Conservation (phyloP, 345 rosid species). For the Hypericum androsaemum region DNA sequence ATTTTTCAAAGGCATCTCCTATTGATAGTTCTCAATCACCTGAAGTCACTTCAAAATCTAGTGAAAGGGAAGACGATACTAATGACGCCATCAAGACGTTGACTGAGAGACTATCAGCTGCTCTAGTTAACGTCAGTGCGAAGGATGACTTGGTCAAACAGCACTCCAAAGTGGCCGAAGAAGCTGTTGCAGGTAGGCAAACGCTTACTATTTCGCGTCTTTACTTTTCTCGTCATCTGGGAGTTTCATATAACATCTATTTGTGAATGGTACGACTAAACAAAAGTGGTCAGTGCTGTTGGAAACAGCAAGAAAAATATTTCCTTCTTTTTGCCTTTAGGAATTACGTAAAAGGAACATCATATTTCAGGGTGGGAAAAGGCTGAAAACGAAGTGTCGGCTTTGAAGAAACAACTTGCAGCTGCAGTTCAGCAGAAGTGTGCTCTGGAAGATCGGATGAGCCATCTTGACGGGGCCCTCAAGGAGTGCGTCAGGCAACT, state of each 20-base stretch:
- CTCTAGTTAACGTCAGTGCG: conserved; percentile 66
- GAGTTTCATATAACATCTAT: no score
- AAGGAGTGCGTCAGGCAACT: conserved; percentile 94
- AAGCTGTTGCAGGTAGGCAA: conserved; percentile 87
- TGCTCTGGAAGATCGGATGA: conserved; percentile 59
- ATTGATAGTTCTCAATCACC: conserved; percentile 37
- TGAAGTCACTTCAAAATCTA: conserved; percentile 38
- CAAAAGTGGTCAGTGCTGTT: no score
- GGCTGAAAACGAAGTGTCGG: conserved; percentile 63
- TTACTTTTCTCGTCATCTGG: no score
- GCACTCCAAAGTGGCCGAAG: conserved; percentile 91
- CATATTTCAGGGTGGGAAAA: conserved; percentile 74
- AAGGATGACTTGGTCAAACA: conserved; percentile 88
- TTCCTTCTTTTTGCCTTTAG: no score
- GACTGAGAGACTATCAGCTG: conserved; percentile 72
- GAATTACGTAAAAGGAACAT: no score
- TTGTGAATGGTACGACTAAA: no score
- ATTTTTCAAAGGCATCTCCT: conserved; percentile 45
- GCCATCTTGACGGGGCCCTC: conserved; percentile 82
- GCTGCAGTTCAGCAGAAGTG: conserved; percentile 33
- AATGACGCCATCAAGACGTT: conserved; percentile 37
- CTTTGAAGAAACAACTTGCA: conserved; percentile 59
- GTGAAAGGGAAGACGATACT: conserved; percentile 33
- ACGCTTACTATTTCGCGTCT: not conserved
- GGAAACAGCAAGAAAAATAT: no score